Percentiles rank a stretch among this genome's conserved stretches.
These are phyloP conservation scores for Amphibolis antarctica DNA, from an alignment of 106 monocot genomes.

Conservation along the genomic window DNA sequence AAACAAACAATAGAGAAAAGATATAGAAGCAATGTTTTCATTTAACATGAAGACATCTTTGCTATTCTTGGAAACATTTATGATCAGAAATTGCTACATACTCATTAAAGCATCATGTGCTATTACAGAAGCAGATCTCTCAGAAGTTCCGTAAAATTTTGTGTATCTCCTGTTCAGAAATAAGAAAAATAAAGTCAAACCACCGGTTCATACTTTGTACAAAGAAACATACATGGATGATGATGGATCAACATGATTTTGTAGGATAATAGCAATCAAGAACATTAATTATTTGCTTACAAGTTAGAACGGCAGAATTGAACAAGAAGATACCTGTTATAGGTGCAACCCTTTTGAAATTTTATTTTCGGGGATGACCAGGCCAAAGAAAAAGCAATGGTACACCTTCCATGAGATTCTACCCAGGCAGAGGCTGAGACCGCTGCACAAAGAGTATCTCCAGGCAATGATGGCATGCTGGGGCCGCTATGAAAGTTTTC, in stretches of 20 bases:
- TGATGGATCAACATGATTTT: no score
- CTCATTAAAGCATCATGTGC: slow-evolving; percentile 93
- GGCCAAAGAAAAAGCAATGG: slow-evolving; percentile 42
- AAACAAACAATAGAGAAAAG: background rate
- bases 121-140: slow-evolving; percentile 64
- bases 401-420: slow-evolving; percentile 85
- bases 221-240: no score
- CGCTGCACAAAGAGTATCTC: slow-evolving; percentile 75
- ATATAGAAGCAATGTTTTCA: background rate
- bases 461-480: slow-evolving; percentile 63
- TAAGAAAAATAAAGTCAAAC: background rate
- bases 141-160: slow-evolving; percentile 91
- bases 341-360: slow-evolving; percentile 86
- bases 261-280: no score
- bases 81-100: slow-evolving; percentile 15
- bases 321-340: slow-evolving; percentile 45
- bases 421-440: slow-evolving; percentile 92
- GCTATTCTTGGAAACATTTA: no score
- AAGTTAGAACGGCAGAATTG: background rate
- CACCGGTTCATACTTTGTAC: no score
- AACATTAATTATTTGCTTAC: no score
- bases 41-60: no score
- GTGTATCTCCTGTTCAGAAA: slow-evolving; percentile 68
- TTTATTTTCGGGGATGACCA: slow-evolving; percentile 81
- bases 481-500: slow-evolving; percentile 58